Base-by-base conservation (phyloP, 1,139 yeast species). In the Taphrina deformans region DNA sequence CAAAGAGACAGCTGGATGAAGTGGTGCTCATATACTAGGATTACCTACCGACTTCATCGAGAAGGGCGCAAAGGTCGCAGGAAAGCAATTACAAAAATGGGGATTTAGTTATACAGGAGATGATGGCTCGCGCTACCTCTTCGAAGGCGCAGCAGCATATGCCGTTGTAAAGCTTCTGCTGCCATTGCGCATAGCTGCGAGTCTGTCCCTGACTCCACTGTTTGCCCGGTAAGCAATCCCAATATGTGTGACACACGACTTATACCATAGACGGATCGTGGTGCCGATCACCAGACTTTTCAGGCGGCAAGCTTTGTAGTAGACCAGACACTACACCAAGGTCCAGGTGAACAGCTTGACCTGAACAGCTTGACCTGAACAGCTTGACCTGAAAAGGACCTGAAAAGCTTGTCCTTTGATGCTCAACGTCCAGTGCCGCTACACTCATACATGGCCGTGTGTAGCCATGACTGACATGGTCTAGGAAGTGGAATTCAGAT, bases 101-200 rank as follows among this genome's bases (percentile, higher is more conserved):
- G 63, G 63, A 0, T 29, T 35, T 12, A 50, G 40, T 18, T 59
- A 59, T 16, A 50, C 63, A 6, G 63, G 63, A 10, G 48, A 50
- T 27, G 63, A 59, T 38, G 63, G 50, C 29, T 23, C 63, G 14
- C 63, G 63, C 29, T 59, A 59, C 29, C n/a, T 59, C 23, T 59
- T 59, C 24, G 63, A 59, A 27, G 63, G 63, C n/a, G 63, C 63
- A n/a, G 63, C 63, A 26, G 63, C 63, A 2, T 59, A 59, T 21
- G 63, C 63, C 9, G 56, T 59, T 14, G 63, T 59, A 14, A 59
- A 59, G 23, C 29, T 59, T 38, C 9, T 59, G 50, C 56, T 59
- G n/a, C 63, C 63, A 21, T 29, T 59, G 29, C 33, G 63, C 31
- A 44, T 59, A 14, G 63, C 50, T 1, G 12, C 46, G 10, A 59